phyloP scores from a whole-genome alignment of 352 stramenopile genomes.

The Globisporangium emineosum region DNA sequence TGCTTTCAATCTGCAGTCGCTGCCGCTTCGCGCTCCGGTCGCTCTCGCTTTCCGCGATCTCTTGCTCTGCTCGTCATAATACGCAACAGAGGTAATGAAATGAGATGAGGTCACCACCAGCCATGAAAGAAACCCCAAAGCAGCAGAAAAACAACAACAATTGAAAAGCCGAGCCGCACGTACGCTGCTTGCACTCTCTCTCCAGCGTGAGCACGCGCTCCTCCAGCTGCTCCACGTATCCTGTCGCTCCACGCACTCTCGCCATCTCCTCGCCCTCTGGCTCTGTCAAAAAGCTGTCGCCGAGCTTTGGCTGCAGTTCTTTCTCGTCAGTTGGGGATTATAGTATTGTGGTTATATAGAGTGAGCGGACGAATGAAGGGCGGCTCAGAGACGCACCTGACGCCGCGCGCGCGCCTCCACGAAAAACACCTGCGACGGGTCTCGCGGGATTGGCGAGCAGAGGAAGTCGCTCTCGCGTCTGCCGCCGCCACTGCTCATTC shows the following conservation, averaged over 20 bases:
- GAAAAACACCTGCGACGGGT: slow-evolving; percentile 58
- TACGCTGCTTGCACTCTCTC: slow-evolving; percentile 35
- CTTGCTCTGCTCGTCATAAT: no score
- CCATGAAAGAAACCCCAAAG: not conserved
- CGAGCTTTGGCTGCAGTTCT: slow-evolving; percentile 5
- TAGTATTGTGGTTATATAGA: not conserved
- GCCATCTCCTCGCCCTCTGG: slow-evolving; percentile 31
- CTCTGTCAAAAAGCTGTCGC: slow-evolving; percentile 26
- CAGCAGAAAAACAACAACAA: no score
- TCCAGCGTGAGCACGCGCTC: slow-evolving; percentile 30
- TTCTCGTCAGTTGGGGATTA: slow-evolving; percentile 9
- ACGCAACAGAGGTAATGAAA: no score
- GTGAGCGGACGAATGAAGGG: not conserved
- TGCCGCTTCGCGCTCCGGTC: slow-evolving; percentile 41
- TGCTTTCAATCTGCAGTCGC: slow-evolving; percentile 54
- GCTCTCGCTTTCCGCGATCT: slow-evolving; percentile 22
- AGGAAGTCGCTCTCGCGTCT: slow-evolving; percentile 32
- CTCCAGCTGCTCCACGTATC: slow-evolving; percentile 14
- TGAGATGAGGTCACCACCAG: not conserved
- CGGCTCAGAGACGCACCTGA: slow-evolving; percentile 3
- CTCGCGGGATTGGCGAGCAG: slow-evolving; percentile 64
- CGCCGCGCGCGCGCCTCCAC: slow-evolving; percentile 28
- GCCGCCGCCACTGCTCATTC: not conserved
- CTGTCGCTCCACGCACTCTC: slow-evolving; percentile 17
- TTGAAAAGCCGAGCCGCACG: no score